Percentiles rank a stretch among this genome's conserved stretches.
Evolutionary conservation across 768 basidiomycete genomes (phyloP).

Genomic region (Cytidiella melzeri): DNA sequence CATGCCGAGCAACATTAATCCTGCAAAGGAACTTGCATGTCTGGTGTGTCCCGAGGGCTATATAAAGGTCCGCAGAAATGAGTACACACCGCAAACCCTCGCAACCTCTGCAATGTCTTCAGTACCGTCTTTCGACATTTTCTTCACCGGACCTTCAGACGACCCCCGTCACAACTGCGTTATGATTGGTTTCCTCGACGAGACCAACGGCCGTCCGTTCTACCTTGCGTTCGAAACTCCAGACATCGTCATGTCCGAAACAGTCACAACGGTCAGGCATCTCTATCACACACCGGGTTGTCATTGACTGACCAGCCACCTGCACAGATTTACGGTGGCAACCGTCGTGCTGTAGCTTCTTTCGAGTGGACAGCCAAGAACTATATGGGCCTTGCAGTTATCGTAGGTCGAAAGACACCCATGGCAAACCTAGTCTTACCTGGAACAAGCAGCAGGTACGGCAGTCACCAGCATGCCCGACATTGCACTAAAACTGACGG

Average conservation of each 20-base stretch:
- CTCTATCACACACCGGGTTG: slow-evolving; percentile 7
- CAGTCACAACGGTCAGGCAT: slow-evolving; percentile 43
- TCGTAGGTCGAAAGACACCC: slow-evolving; percentile 47
- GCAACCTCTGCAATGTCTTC: neutral
- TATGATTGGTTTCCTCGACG: slow-evolving; percentile 44
- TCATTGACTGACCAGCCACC: slow-evolving; percentile 9
- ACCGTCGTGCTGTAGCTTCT: slow-evolving; percentile 45
- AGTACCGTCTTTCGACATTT: slow-evolving; percentile 30
- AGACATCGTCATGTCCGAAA: slow-evolving; percentile 29
- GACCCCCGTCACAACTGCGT: slow-evolving; percentile 60
- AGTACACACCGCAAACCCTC: neutral
- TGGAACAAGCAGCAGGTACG: slow-evolving; percentile 46
- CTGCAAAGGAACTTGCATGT: neutral
- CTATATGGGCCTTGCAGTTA: slow-evolving; percentile 38
- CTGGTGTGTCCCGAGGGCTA: neutral
- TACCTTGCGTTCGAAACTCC: slow-evolving; percentile 66
- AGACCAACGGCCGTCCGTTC: slow-evolving; percentile 44
- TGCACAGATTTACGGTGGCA: slow-evolving; percentile 40
- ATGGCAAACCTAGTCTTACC: slow-evolving; percentile 59
- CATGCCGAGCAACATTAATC: neutral
- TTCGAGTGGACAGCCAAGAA: slow-evolving; percentile 39
- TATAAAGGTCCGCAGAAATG: too few relatives aligned
- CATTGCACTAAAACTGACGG: slow-evolving; percentile 13
- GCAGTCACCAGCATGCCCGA: neutral
- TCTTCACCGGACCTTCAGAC: slow-evolving; percentile 58